These are phyloP conservation scores for Tephrocybe sp. DNA, from an alignment of 768 basidiomycete species.

Conservation along the genomic window DNA sequence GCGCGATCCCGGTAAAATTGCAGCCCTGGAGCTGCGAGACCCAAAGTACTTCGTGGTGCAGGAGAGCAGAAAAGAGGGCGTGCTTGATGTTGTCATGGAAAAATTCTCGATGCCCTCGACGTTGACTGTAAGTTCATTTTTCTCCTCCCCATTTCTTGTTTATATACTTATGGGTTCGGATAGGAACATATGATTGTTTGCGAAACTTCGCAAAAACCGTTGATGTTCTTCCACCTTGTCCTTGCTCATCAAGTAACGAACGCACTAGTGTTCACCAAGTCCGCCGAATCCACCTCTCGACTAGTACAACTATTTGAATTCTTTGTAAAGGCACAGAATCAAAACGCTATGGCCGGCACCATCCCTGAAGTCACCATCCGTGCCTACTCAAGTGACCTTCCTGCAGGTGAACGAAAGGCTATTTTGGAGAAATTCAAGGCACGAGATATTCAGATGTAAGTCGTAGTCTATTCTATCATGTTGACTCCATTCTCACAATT, in stretches of 20 bases:
- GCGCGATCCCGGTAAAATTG: constrained; percentile 89
- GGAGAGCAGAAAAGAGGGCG: constrained; percentile 35
- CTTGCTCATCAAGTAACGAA: constrained; percentile 58
- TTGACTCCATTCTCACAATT: constrained; percentile 2
- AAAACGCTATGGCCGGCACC: constrained; percentile 16
- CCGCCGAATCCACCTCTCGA: constrained; percentile 83
- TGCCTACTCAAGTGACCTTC: constrained; percentile 88
- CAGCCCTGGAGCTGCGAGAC: constrained; percentile 69
- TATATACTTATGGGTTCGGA: neutral
- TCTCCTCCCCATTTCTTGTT: neutral
- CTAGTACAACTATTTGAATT: constrained; percentile 80
- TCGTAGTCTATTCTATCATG: constrained; percentile 5
- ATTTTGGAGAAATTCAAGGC: constrained; percentile 81
- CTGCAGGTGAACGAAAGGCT: constrained; percentile 63
- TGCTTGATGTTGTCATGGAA: constrained; percentile 62
- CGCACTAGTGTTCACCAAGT: constrained; percentile 95
- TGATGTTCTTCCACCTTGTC: constrained; percentile 86
- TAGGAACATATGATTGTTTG: constrained; percentile 89
- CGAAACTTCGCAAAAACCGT: constrained; percentile 77
- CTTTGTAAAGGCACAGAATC: constrained; percentile 55
- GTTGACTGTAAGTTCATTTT: constrained; percentile 51
- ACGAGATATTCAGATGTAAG: constrained; percentile 81
- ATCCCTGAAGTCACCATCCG: constrained; percentile 40
- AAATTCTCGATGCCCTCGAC: constrained; percentile 80
- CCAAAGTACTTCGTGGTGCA: constrained; percentile 91